Percentiles rank a stretch among this genome's conserved stretches.
Conservation (phyloP, 2,329 filamentous ascomycete genomes). For the Alternaria rosae region DNA sequence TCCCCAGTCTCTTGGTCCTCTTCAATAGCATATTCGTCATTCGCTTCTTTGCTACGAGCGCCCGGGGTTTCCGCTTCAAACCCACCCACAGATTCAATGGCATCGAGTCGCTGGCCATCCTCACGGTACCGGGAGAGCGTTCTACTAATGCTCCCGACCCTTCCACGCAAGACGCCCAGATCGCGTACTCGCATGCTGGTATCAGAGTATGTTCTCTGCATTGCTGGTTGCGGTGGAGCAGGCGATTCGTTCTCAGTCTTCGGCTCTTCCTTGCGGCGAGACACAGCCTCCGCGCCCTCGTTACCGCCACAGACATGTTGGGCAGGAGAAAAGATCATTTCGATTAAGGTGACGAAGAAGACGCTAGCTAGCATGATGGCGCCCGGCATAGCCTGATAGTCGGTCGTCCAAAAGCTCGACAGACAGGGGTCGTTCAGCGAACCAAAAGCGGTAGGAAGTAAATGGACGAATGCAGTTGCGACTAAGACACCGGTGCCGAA, state of each 20-base stretch:
- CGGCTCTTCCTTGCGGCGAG: conserved; percentile 20
- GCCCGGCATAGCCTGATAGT: conserved; percentile 68
- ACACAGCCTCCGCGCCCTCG: conserved; percentile 42
- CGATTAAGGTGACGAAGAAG: conserved; percentile 67
- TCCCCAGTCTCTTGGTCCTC: conserved; percentile 34
- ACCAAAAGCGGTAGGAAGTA: conserved; percentile 66
- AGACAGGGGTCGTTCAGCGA: conserved; percentile 57
- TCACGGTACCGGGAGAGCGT: conserved; percentile 39
- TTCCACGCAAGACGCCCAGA: conserved; percentile 32
- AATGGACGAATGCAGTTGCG: conserved; percentile 82
- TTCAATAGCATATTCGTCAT: conserved; percentile 30
- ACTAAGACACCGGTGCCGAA: conserved; percentile 78
- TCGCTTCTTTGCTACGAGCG: conserved; percentile 36
- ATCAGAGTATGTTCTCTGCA: conserved; percentile 29
- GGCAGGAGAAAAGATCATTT: conserved; percentile 66
- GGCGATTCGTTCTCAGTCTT: conserved; percentile 8
- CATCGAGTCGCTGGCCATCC: conserved; percentile 31
- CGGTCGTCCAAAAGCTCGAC: conserved; percentile 63
- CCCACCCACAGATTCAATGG: conserved; percentile 54
- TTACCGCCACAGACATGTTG: conserved; percentile 65
- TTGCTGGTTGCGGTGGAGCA: conserved; percentile 5
- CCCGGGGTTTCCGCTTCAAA: conserved; percentile 54
- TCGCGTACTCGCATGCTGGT: conserved; percentile 36
- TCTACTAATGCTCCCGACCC: conserved; percentile 38
- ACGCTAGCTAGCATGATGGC: conserved; percentile 69